A percentile compares a stretch with the other conserved stretches of the same genome.
Evolutionary conservation across 257 asterid genomes (phyloP).

Genomic region (Lithospermum erythrorhizon): DNA sequence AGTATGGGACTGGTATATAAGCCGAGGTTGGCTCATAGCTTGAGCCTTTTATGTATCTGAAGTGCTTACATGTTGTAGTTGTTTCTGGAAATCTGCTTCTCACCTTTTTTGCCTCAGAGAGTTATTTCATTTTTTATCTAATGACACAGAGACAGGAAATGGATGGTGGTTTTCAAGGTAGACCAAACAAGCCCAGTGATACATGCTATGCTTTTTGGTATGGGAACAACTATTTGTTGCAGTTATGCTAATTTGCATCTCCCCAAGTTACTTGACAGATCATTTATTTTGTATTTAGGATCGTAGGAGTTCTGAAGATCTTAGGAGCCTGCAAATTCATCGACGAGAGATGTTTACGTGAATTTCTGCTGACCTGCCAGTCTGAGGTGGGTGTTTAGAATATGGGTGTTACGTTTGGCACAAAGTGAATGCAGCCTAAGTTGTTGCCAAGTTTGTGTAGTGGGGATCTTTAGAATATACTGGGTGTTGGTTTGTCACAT

Average conservation of each 20-base stretch:
- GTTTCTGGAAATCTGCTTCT: background rate
- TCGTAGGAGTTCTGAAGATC: conserved; percentile 75
- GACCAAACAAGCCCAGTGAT: conserved; percentile 78
- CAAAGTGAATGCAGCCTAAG: too few relatives aligned
- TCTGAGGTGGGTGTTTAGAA: conserved; percentile 41
- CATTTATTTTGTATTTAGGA: conserved; percentile 30
- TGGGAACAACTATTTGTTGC: conserved; percentile 6
- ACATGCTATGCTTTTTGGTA: conserved; percentile 97
- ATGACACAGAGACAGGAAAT: conserved; percentile 67
- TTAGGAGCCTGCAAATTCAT: conserved; percentile 63
- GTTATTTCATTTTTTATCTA: conserved; percentile 7
- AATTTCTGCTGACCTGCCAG: conserved; percentile 68
- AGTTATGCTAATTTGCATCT: conserved; percentile 2
- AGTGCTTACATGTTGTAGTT: too few relatives aligned
- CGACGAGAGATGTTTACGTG: conserved; percentile 45
- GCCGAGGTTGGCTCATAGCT: background rate
- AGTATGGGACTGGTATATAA: background rate
- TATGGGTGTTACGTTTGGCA: conserved; percentile 19
- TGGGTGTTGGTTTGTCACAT: background rate
- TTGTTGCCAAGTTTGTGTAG: too few relatives aligned
- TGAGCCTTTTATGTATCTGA: background rate
- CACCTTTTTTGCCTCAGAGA: background rate
- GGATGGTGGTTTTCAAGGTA: conserved; percentile 92
- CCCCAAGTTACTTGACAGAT: conserved; percentile 6
- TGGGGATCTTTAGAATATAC: too few relatives aligned